A percentile compares a stretch with the other conserved stretches of the same genome.
phyloP scores from a whole-genome alignment of 2,329 filamentous ascomycete genomes.

The Sordariomycetes sp. region DNA sequence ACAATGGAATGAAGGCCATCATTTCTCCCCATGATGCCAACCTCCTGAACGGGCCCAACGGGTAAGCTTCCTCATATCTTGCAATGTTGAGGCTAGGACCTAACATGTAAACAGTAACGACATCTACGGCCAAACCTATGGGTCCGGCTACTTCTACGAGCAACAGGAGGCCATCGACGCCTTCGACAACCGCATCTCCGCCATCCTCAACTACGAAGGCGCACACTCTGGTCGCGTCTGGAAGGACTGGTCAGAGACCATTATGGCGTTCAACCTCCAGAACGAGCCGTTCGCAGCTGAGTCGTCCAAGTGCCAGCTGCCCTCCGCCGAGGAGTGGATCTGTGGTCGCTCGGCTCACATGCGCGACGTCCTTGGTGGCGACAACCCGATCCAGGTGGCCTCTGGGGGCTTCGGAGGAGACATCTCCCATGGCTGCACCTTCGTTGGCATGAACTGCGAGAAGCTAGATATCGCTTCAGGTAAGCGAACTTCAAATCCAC shows the following conservation, averaged over 20 bases:
- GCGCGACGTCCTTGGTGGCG: conserved; percentile 12
- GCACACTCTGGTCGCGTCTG: conserved; percentile 16
- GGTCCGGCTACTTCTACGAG: conserved; percentile 17
- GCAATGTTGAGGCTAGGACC: no score
- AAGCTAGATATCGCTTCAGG: no score
- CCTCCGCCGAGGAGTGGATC: conserved; percentile 11
- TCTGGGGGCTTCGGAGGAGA: no score
- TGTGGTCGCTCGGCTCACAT: conserved; percentile 15
- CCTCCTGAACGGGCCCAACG: no score
- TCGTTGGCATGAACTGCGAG: no score
- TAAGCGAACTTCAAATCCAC: no score
- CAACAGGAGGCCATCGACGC: conserved; percentile 15
- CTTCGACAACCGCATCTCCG: conserved; percentile 17
- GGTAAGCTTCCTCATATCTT: no score
- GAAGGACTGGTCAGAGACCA: conserved; percentile 19
- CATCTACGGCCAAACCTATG: conserved; percentile 5
- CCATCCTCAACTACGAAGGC: conserved; percentile 20
- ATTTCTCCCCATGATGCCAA: background rate
- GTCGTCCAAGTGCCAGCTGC: background rate
- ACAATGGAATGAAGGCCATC: background rate
- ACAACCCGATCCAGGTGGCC: conserved; percentile 17
- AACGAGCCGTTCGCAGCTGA: conserved; percentile 17
- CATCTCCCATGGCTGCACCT: no score
- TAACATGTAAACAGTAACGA: background rate
- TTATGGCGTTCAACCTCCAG: conserved; percentile 21